A percentile compares a stretch with the other conserved stretches of the same genome.
These are phyloP conservation scores for Aphanomyces astaci DNA, from an alignment of 352 stramenopile genomes.

Conservation along the genomic window DNA sequence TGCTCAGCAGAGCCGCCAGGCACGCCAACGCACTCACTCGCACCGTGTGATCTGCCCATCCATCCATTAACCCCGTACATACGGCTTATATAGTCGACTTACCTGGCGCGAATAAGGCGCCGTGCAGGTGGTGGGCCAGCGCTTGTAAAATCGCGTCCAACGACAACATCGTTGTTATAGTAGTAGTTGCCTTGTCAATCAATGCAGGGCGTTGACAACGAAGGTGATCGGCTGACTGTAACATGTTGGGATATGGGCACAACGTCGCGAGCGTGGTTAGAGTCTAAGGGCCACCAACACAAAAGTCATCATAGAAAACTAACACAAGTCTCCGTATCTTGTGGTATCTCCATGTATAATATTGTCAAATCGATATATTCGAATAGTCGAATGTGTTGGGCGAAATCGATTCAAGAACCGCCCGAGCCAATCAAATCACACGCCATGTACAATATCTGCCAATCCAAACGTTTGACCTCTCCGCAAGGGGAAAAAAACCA, in stretches of 20 bases:
- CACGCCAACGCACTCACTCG: slow-evolving; percentile 72
- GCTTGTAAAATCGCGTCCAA: slow-evolving; percentile 59
- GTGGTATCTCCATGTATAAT: too few relatives aligned
- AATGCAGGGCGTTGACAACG: too few relatives aligned
- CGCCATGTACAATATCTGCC: too few relatives aligned
- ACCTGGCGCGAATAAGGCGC: slow-evolving; percentile 47
- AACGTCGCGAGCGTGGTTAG: slow-evolving; percentile 62
- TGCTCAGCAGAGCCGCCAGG: slow-evolving; percentile 66
- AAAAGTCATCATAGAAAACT: not conserved
- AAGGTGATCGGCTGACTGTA: too few relatives aligned
- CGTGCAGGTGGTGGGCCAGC: slow-evolving; percentile 62
- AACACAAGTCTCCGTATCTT: too few relatives aligned
- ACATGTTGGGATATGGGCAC: slow-evolving; percentile 65
- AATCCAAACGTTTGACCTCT: too few relatives aligned
- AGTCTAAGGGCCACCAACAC: slow-evolving; percentile 32
- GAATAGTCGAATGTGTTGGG: too few relatives aligned
- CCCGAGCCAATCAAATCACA: too few relatives aligned
- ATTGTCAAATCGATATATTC: too few relatives aligned
- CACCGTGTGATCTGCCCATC: slow-evolving; percentile 55
- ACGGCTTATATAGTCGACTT: not conserved
- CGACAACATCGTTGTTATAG: slow-evolving; percentile 41
- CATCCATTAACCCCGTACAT: not conserved
- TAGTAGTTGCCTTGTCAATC: too few relatives aligned
- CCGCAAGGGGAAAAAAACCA: too few relatives aligned
- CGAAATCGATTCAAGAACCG: too few relatives aligned